Evolutionary conservation across 2,329 filamentous ascomycete genomes (phyloP).

Genomic region (Neofusicoccum cordaticola): DNA sequence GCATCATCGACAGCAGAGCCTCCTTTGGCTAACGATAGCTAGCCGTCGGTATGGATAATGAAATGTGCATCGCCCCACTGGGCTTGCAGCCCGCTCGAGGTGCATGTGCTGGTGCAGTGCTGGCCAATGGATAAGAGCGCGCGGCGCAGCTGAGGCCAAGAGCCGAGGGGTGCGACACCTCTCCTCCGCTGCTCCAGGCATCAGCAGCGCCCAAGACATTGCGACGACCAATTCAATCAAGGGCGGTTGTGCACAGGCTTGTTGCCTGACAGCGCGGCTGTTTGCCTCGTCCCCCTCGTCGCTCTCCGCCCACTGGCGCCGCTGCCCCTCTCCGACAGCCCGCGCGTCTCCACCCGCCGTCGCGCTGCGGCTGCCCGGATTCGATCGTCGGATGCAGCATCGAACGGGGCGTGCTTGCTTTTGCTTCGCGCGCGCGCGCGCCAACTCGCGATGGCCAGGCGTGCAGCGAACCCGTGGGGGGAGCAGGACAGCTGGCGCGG

Average conservation of each 20-base stretch:
- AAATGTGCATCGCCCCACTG: constrained; percentile 13
- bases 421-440: neutral
- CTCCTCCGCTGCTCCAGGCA: neutral
- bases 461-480: constrained; percentile 9
- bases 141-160: constrained; percentile 7
- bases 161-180: neutral
- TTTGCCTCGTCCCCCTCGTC: constrained; percentile 8
- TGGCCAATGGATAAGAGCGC: constrained; percentile 5
- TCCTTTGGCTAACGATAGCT: constrained; percentile 12
- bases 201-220: constrained; percentile 13
- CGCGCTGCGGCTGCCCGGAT: neutral
- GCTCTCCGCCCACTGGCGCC: neutral
- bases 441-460: neutral
- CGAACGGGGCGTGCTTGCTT: constrained; percentile 1
- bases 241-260: constrained; percentile 5
- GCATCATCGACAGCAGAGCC: constrained; percentile 3
- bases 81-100: neutral
- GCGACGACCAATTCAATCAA: constrained; percentile 1
- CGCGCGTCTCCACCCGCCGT: neutral
- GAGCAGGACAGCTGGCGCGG: neutral
- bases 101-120: constrained; percentile 13
- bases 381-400: neutral
- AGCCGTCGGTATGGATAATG: constrained; percentile 14
- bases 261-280: constrained; percentile 2
- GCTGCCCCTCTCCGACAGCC: neutral